These are phyloP conservation scores for Thamnidium elegans DNA, from an alignment of 192 early-diverging fungal species.

Conservation along the genomic window DNA sequence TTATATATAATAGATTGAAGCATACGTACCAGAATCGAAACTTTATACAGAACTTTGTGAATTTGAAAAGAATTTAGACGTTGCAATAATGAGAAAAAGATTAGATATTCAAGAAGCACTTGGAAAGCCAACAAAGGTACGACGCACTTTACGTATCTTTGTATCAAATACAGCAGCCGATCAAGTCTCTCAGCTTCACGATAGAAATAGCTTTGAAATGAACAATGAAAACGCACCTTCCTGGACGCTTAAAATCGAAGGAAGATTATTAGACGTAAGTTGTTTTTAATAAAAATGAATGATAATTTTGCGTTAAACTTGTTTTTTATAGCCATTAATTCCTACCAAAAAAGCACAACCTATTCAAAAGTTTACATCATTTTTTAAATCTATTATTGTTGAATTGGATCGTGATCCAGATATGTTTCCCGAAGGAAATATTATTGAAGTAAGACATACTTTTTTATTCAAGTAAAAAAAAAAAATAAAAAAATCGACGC, in stretches of 20 bases:
- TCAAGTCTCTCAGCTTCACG: conserved; percentile 54
- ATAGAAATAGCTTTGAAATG: conserved; percentile 44
- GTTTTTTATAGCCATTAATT: conserved; percentile 25
- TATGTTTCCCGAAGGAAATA: conserved; percentile 75
- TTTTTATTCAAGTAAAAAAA: too few species aligned
- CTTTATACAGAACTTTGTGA: conserved; percentile 84
- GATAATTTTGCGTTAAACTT: neutral
- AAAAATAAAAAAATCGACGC: too few species aligned
- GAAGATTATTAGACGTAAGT: conserved; percentile 71
- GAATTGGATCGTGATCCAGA: conserved; percentile 78
- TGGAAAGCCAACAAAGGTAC: conserved; percentile 68
- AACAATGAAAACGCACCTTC: conserved; percentile 59
- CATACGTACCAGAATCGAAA: conserved; percentile 88
- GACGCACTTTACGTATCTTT: conserved; percentile 86
- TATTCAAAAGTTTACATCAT: conserved; percentile 79
- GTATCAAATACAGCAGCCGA: conserved; percentile 84
- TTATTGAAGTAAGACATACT: conserved; percentile 42
- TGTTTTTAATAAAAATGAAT: neutral
- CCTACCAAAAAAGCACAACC: conserved; percentile 61
- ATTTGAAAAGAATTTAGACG: conserved; percentile 85
- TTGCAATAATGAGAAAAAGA: conserved; percentile 86
- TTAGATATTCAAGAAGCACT: conserved; percentile 86
- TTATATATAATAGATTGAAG: conserved; percentile 64
- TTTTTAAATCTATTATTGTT: conserved; percentile 82
- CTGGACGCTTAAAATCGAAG: conserved; percentile 92